Evolutionary conservation across 2,329 filamentous ascomycete species (phyloP).

Genomic region (Arthrobotrys conoides): DNA sequence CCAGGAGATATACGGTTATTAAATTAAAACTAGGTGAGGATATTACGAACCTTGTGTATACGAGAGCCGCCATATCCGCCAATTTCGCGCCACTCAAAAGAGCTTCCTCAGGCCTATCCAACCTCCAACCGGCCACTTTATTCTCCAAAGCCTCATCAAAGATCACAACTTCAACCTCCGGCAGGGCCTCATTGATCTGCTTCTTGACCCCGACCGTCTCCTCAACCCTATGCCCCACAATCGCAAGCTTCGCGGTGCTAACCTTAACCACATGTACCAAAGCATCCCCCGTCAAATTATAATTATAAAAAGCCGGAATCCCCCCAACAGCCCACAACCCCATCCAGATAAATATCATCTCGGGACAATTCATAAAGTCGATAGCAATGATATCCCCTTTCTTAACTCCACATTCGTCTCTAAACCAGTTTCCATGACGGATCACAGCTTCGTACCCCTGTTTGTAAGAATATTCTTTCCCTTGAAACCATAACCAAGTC

Average conservation of each 20-base stretch:
- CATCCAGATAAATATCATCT: slow-evolving; percentile 81
- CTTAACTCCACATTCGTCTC: slow-evolving; percentile 75
- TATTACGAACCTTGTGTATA: slow-evolving; percentile 74
- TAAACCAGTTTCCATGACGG: slow-evolving; percentile 82
- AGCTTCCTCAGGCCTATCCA: slow-evolving; percentile 61
- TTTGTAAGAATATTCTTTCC: slow-evolving; percentile 79
- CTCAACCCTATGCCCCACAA: slow-evolving; percentile 77
- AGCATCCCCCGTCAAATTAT: slow-evolving; percentile 80
- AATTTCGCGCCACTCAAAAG: slow-evolving; percentile 64
- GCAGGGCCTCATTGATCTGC: slow-evolving; percentile 60
- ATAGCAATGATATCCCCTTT: slow-evolving; percentile 83
- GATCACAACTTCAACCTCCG: slow-evolving; percentile 71
- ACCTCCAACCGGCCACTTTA: slow-evolving; percentile 70
- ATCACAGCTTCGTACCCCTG: slow-evolving; percentile 79
- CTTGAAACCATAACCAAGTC: slow-evolving; percentile 78
- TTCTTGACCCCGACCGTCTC: slow-evolving; percentile 68
- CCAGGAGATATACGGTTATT: not conserved
- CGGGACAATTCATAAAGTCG: slow-evolving; percentile 84
- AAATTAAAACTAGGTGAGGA: not conserved
- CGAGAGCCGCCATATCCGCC: slow-evolving; percentile 78
- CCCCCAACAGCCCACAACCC: slow-evolving; percentile 87
- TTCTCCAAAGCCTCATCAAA: slow-evolving; percentile 74
- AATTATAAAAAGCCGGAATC: slow-evolving; percentile 88
- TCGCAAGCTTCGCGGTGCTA: slow-evolving; percentile 76
- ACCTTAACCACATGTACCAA: slow-evolving; percentile 81